Conservation (phyloP, 345 rosid species). For the Firmiana major region DNA sequence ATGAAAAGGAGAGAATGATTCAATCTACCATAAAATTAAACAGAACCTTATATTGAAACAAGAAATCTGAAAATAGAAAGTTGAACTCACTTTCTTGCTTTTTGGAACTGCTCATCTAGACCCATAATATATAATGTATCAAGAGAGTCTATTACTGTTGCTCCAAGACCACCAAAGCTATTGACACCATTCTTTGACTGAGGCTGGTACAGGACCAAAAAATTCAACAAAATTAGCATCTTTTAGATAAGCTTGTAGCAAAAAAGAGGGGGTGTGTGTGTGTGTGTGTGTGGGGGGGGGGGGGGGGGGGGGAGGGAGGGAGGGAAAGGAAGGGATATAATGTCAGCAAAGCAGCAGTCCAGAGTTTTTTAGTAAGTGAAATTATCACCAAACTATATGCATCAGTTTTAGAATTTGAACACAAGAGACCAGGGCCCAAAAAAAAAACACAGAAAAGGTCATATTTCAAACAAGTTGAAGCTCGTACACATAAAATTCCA, state of each 20-base stretch:
- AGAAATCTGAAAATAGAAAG: not conserved
- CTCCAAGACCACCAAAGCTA: slow-evolving; percentile 99
- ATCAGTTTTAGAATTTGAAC: not conserved
- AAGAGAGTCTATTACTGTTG: slow-evolving; percentile 78
- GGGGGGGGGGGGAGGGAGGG: too few relatives aligned
- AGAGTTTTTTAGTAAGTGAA: not conserved
- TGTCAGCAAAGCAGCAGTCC: not conserved
- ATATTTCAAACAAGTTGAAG: not conserved
- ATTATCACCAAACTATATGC: not conserved
- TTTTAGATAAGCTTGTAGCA: not conserved
- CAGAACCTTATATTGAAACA: not conserved
- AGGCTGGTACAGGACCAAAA: slow-evolving; percentile 44
- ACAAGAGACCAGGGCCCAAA: not conserved
- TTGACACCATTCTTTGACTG: slow-evolving; percentile 78
- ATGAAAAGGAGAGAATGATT: not conserved
- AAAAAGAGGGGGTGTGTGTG: too few relatives aligned
- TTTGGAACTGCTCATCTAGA: slow-evolving; percentile 73
- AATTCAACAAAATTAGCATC: not conserved
- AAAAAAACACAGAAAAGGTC: not conserved
- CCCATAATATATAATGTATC: slow-evolving; percentile 96
- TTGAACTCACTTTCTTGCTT: slow-evolving; percentile 82
- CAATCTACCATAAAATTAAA: not conserved
- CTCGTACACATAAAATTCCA: not conserved
- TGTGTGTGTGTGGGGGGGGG: too few relatives aligned
- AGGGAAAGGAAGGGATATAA: too few relatives aligned